Evolutionary conservation across 2,329 filamentous ascomycete genomes (phyloP).

Genomic region (Cercospora citrullina): DNA sequence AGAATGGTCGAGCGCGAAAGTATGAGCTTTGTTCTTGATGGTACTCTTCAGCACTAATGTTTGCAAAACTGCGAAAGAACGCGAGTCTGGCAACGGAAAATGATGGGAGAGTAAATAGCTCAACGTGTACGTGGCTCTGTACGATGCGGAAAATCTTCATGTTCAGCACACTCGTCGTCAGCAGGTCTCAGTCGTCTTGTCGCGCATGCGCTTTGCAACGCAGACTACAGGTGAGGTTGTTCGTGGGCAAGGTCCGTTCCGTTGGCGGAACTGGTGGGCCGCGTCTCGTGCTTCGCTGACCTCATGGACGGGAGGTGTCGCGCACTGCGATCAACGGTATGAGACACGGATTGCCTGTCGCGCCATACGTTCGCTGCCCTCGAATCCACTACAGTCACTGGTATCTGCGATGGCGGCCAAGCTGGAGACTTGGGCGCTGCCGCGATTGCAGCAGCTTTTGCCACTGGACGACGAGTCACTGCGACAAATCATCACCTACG

Average conservation of each 20-base stretch:
- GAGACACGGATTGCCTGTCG: neutral
- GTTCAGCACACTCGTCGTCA: neutral
- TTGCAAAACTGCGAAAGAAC: slow-evolving; percentile 14
- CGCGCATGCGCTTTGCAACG: neutral
- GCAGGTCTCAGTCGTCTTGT: neutral
- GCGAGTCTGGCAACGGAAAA: slow-evolving; percentile 25
- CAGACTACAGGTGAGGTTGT: neutral
- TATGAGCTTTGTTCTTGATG: slow-evolving; percentile 3
- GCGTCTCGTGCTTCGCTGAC: neutral
- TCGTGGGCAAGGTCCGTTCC: slow-evolving; percentile 1
- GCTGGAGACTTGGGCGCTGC: slow-evolving; percentile 56
- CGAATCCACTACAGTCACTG: neutral
- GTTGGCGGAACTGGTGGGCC: neutral
- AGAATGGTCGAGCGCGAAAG: slow-evolving; percentile 6
- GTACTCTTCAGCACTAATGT: slow-evolving; percentile 13
- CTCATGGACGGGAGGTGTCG: neutral
- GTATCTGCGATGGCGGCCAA: slow-evolving; percentile 27
- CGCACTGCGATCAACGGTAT: neutral
- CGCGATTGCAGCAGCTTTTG: slow-evolving; percentile 76
- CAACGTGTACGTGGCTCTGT: slow-evolving; percentile 14
- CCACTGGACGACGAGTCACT: slow-evolving; percentile 83
- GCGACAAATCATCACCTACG: slow-evolving; percentile 80
- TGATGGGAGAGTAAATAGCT: slow-evolving; percentile 17
- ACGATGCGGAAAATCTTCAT: slow-evolving; percentile 16
- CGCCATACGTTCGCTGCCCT: neutral